Percentiles rank a stretch among this genome's conserved stretches.
Evolutionary conservation across 1,284 basidiomycete species (phyloP).

Genomic region (Anthracocystis walkeri): DNA sequence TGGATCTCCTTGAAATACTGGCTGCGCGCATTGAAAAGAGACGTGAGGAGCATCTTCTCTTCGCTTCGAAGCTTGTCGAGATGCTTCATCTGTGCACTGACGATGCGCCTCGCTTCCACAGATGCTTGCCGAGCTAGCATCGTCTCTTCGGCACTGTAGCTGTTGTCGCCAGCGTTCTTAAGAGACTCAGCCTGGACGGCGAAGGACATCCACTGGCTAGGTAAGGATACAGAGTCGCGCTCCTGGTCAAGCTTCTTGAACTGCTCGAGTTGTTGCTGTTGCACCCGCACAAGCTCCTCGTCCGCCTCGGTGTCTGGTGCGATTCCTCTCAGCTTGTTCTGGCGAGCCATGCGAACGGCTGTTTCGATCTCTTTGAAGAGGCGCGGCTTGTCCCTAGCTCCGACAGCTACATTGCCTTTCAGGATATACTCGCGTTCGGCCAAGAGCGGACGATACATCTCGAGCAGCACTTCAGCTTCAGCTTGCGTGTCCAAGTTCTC

Average conservation of each 20-base stretch:
- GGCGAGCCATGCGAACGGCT: constrained; percentile 27
- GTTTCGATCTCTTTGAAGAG: constrained; percentile 58
- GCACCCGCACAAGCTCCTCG: constrained; percentile 47
- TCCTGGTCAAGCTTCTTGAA: constrained; percentile 60
- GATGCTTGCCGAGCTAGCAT: constrained; percentile 29
- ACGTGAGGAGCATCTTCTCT: constrained; percentile 38
- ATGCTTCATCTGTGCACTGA: constrained; percentile 40
- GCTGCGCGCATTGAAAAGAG: constrained; percentile 59
- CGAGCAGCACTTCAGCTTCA: constrained; percentile 64
- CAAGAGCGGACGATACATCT: constrained; percentile 65
- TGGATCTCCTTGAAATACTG: constrained; percentile 66
- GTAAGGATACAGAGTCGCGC: constrained; percentile 34
- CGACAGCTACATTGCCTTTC: constrained; percentile 55
- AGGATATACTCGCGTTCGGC: constrained; percentile 63
- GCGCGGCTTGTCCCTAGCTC: constrained; percentile 53
- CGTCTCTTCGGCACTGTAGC: constrained; percentile 34
- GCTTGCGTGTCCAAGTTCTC: constrained; percentile 66
- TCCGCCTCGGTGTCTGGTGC: constrained; percentile 37
- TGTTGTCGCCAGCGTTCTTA: constrained; percentile 36
- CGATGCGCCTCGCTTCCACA: constrained; percentile 31
- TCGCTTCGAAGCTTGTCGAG: constrained; percentile 51
- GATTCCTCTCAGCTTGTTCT: constrained; percentile 28
- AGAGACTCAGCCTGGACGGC: constrained; percentile 28
- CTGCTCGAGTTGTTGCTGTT: constrained; percentile 55
- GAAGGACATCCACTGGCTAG: constrained; percentile 21